These are phyloP conservation scores for Dothiorella sarmentorum DNA, from an alignment of 2,329 filamentous ascomycete genomes.

Conservation along the genomic window DNA sequence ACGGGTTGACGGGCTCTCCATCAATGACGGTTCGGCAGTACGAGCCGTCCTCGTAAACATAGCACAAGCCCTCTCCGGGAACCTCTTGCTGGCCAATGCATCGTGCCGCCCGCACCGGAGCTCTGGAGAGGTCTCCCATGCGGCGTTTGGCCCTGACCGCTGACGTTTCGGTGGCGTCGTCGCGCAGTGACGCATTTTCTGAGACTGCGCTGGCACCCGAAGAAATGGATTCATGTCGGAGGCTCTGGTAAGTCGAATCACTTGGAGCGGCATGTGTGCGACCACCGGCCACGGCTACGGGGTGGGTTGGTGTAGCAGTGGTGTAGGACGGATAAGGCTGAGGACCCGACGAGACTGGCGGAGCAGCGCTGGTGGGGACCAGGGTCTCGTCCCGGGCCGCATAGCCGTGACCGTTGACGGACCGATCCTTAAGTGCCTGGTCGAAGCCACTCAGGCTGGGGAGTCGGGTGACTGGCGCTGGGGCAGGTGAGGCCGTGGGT, in stretches of 20 bases:
- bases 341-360: conserved; percentile 25
- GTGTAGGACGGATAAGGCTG: conserved; percentile 24
- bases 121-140: conserved; percentile 32
- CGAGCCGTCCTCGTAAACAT: conserved; percentile 80
- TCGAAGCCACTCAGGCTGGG: conserved; percentile 25
- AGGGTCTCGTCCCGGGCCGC: conserved; percentile 36
- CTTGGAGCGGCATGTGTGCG: conserved; percentile 23
- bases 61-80: conserved; percentile 75
- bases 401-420: conserved; percentile 32
- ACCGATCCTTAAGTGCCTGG: conserved; percentile 24
- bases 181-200: conserved; percentile 27
- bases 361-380: conserved; percentile 32
- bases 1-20: conserved; percentile 81
- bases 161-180: conserved; percentile 30
- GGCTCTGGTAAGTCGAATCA: conserved; percentile 24
- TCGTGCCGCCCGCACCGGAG: conserved; percentile 32
- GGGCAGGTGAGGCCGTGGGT: conserved; percentile 22
- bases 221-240: conserved; percentile 27
- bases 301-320: conserved; percentile 20
- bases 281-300: conserved; percentile 20
- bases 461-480: background rate
- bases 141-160: conserved; percentile 32
- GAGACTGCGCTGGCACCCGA: conserved; percentile 25
- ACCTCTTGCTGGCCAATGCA: conserved; percentile 53
- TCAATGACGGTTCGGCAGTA: conserved; percentile 81